These are phyloP conservation scores for Penstemon davidsonii DNA, from an alignment of 257 asterid species.

Conservation along the genomic window DNA sequence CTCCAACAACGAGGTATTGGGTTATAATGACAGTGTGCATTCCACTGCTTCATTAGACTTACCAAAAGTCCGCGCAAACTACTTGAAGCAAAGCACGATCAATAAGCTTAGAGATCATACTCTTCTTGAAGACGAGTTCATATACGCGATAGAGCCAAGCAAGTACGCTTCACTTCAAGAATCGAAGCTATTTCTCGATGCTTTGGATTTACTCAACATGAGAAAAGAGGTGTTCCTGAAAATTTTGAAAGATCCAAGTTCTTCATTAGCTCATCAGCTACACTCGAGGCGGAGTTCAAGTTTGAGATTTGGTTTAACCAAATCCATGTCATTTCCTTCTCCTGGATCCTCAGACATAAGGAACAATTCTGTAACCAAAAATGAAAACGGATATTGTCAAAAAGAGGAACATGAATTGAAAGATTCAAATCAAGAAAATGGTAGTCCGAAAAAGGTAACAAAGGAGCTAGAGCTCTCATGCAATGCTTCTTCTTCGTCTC, in stretches of 20 bases:
- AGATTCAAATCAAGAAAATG: slow-evolving; percentile 23
- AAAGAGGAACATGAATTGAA: slow-evolving; percentile 22
- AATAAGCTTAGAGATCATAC: slow-evolving; percentile 49
- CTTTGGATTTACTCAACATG: slow-evolving; percentile 66
- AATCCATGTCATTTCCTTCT: slow-evolving; percentile 61
- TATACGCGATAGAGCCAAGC: slow-evolving; percentile 52
- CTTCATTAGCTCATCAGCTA: slow-evolving; percentile 49
- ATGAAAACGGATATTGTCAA: slow-evolving; percentile 18
- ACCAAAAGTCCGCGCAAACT: slow-evolving; percentile 29
- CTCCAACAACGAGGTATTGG: slow-evolving; percentile 7
- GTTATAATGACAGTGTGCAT: slow-evolving; percentile 18
- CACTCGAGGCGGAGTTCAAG: slow-evolving; percentile 45
- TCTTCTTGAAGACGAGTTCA: slow-evolving; percentile 44
- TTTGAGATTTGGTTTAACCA: slow-evolving; percentile 43
- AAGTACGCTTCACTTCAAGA: slow-evolving; percentile 50
- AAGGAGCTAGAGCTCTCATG: slow-evolving; percentile 24
- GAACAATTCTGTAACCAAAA: slow-evolving; percentile 10
- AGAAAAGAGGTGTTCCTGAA: slow-evolving; percentile 76
- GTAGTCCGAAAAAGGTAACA: slow-evolving; percentile 7
- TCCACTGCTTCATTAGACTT: slow-evolving; percentile 27
- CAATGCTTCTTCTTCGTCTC: slow-evolving; percentile 23
- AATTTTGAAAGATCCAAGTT: slow-evolving; percentile 63
- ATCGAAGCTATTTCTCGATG: slow-evolving; percentile 72
- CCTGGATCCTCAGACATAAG: slow-evolving; percentile 28
- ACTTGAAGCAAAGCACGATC: slow-evolving; percentile 43